These are phyloP conservation scores for Sporothrix variecibatus DNA, from an alignment of 2,329 filamentous ascomycete species.

Conservation along the genomic window DNA sequence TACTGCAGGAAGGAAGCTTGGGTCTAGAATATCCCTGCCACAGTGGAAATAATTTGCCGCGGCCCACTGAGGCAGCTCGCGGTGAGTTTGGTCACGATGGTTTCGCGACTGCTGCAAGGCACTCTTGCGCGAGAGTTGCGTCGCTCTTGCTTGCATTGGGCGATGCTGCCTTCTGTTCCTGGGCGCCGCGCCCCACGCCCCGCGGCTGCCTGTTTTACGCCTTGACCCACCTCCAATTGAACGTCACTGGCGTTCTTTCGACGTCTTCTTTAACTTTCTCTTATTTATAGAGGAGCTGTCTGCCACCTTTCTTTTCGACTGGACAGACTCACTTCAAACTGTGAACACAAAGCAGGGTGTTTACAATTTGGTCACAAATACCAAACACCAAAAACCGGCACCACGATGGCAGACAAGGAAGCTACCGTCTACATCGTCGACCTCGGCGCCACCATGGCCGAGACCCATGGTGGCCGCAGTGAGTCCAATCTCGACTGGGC, in stretches of 20 bases:
- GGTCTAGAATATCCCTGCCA: background rate
- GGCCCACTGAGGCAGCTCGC: background rate
- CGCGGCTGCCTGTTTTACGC: constrained; percentile 22
- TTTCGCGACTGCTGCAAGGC: constrained; percentile 28
- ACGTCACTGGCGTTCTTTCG: background rate
- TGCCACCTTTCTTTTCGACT: background rate
- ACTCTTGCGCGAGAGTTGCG: background rate
- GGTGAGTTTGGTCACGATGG: constrained; percentile 24
- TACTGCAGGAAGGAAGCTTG: background rate
- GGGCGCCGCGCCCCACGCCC: constrained; percentile 1
- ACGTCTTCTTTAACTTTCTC: background rate
- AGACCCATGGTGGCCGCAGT: constrained; percentile 67
- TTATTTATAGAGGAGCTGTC: background rate
- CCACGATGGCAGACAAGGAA: constrained; percentile 84
- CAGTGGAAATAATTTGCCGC: background rate
- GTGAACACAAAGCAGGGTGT: background rate
- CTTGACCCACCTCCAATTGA: constrained; percentile 22
- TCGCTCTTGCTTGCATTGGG: background rate
- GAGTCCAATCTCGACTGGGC: constrained; percentile 86
- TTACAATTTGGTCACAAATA: background rate
- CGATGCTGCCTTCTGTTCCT: constrained; percentile 17
- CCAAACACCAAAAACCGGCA: background rate
- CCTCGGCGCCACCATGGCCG: constrained; percentile 80
- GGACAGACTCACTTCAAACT: background rate
- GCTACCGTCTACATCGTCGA: constrained; percentile 91